Evolutionary conservation across 2,329 filamentous ascomycete species (phyloP), one percentile per base, ranked within the genome.

Genomic region (Aspergillus sp.): DNA sequence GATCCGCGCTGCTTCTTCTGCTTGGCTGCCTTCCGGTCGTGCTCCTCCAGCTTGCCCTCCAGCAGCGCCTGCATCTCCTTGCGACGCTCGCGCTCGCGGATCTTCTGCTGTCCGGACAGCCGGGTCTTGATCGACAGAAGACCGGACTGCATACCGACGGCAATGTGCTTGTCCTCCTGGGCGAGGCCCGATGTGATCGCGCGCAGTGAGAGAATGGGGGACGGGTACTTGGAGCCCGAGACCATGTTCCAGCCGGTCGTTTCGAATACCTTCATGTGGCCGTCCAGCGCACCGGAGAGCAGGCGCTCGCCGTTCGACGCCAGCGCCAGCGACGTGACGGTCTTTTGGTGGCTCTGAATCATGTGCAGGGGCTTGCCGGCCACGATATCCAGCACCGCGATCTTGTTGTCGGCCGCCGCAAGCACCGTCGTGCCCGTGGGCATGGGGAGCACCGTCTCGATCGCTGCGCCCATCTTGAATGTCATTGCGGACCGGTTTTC

Each of bases 181-280:
- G 85, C 85, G 12, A 82, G 74, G n/a, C 88, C 88, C 8, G 87
- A 83, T 12, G 85, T 82, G 65, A 97, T 87, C 47, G 97, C 89
- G 61, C 85, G 86, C 61, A 98, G 84, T 9, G 92, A 91, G 12
- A 99, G 86, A 60, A 99, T 90, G 1, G 95, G 95, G 1, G 92
- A 91, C 5, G 92, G 89, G 77, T 98, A 99, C 79, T 98, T 99
- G 62, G 90, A 87, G 55, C 91, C 94, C 41, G 91, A 90, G n/a
- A 98, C 93, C 7, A 98, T 91, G 73, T 97, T 97, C 95, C 95
- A 99, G 54, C 87, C 89, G 0, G 88, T 89, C 1, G 93, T 97
- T 78, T 98, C 94, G 70, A 96, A 98, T 41, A 99, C 87, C 79
- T 99, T 99, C 79, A 98, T 89, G 77, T 98, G 95, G 9, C 95